A percentile compares a stretch with the other conserved stretches of the same genome.
phyloP scores from a whole-genome alignment of 257 asterid species.

The Echium plantagineum region DNA sequence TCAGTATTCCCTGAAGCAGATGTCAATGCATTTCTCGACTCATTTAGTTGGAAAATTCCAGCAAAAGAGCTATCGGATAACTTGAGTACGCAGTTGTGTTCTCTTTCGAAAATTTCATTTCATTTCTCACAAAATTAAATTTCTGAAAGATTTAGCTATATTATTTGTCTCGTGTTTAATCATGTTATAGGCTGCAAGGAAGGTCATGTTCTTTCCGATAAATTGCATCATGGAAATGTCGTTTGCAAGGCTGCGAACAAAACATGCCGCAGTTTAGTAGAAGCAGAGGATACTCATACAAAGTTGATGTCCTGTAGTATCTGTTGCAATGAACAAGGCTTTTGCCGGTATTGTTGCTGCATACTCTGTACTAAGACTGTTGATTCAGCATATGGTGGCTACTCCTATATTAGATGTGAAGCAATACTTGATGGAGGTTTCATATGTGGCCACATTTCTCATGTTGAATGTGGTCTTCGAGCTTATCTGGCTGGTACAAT shows the following conservation, averaged over 20 bases:
- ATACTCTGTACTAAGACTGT: slow-evolving; percentile 56
- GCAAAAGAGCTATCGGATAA: slow-evolving; percentile 12
- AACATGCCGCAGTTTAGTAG: slow-evolving; percentile 46
- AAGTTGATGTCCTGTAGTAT: slow-evolving; percentile 51
- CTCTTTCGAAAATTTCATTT: too few relatives aligned
- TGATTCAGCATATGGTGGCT: slow-evolving; percentile 21
- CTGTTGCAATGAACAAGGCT: slow-evolving; percentile 68
- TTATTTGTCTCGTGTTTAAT: neutral
- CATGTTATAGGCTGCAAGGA: slow-evolving; percentile 11
- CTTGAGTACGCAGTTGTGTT: slow-evolving; percentile 28
- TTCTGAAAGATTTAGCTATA: too few relatives aligned
- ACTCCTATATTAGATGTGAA: slow-evolving; percentile 51
- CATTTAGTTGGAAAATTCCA: slow-evolving; percentile 88
- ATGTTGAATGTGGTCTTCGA: slow-evolving; percentile 65
- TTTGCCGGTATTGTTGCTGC: slow-evolving; percentile 84
- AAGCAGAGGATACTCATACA: slow-evolving; percentile 21
- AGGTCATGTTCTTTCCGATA: slow-evolving; percentile 11
- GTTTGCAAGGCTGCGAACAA: slow-evolving; percentile 58
- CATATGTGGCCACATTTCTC: slow-evolving; percentile 73
- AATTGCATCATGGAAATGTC: slow-evolving; percentile 9
- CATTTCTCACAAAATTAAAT: too few relatives aligned
- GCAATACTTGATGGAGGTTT: slow-evolving; percentile 30
- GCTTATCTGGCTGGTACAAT: slow-evolving; percentile 80
- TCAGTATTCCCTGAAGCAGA: slow-evolving; percentile 43
- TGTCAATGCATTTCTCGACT: slow-evolving; percentile 46